Evolutionary conservation across 129 eudicot genomes (phyloP).

Genomic region (Ambrosia artemisiifolia): DNA sequence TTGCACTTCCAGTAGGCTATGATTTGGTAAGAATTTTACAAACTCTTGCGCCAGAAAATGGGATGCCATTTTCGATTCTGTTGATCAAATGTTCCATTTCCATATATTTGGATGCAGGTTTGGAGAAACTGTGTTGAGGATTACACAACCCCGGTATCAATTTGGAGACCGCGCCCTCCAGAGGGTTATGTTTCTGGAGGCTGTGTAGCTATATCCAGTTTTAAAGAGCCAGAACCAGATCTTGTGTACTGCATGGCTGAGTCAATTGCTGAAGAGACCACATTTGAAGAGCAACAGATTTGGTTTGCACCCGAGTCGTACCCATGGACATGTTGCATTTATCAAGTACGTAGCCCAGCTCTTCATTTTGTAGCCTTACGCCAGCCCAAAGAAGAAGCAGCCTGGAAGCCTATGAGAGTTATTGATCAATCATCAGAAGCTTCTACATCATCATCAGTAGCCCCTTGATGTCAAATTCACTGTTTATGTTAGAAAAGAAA

Average conservation of each 20-base stretch:
- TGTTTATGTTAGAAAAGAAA: neutral
- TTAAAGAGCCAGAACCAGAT: constrained; percentile 62
- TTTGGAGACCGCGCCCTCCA: constrained; percentile 95
- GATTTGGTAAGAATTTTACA: constrained; percentile 64
- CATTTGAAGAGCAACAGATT: constrained; percentile 72
- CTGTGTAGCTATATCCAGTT: constrained; percentile 68
- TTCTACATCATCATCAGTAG: constrained; percentile 19
- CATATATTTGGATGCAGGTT: constrained; percentile 43
- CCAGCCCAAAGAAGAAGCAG: constrained; percentile 70
- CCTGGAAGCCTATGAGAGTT: constrained; percentile 72
- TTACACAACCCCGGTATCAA: constrained; percentile 60
- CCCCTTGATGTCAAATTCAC: neutral
- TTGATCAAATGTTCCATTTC: neutral
- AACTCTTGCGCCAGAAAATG: neutral
- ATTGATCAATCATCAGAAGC: constrained; percentile 45
- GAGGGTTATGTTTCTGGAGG: constrained; percentile 81
- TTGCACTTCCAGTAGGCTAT: constrained; percentile 73
- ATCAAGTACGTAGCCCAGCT: constrained; percentile 79
- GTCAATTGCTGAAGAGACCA: constrained; percentile 61
- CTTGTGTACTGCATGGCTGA: constrained; percentile 56
- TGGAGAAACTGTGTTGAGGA: constrained; percentile 98
- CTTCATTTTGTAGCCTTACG: constrained; percentile 87
- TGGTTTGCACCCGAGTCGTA: constrained; percentile 95
- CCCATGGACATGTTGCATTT: constrained; percentile 93
- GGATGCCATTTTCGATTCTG: neutral